Base-by-base conservation (phyloP, 1,284 basidiomycete genomes). In the Papiliotrema laurentii region DNA sequence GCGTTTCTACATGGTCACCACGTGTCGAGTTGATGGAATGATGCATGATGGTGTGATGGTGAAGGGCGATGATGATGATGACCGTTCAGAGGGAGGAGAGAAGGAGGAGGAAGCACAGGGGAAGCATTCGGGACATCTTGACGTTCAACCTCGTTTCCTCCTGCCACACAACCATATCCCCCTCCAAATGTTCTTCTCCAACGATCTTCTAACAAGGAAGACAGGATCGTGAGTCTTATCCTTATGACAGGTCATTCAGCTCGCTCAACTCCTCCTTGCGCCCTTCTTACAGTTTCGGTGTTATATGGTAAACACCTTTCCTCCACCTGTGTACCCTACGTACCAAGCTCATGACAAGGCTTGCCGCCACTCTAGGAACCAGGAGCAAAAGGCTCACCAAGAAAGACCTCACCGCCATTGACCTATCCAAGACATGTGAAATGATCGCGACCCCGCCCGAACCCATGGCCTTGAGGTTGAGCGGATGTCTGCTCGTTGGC, bases 401-500 rank as follows among this genome's bases (percentile, higher is more conserved):
- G 66, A 83, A 84, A 55, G 86, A 85, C 45, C 84, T 92, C 22
- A 75, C 87, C 54, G 82, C 81, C 14, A 86, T 88, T 35, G 84
- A 92, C 69, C 89, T 93, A 33, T 69, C 81, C 33, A 80, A 85
- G 64, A 71, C 91, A 63, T 93, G 89, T 65, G 80, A 78, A 37
- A 78, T 89, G 39, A 90, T 93, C 48, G 80, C 81, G 28, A 78
- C 85, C 58, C 89, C 89, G 6, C 73, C 79, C n/a, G 89, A 92
- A 60, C 89, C 89, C 33, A 78, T 93, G 36, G 88, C 89, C 1
- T 75, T 93, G 47, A 79, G 89, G 40, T 75, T 92, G 48, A 89
- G 88, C 11, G 89, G 87, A 51, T 88, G 88, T 64, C 73, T 93
- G 30, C 83, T 93, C 77, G 83, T 91, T 48, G 89, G 89, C 5